Percentiles rank a stretch among this genome's conserved stretches.
Conservation (phyloP, 306 rosid species). For the Oemleria cerasiformis region DNA sequence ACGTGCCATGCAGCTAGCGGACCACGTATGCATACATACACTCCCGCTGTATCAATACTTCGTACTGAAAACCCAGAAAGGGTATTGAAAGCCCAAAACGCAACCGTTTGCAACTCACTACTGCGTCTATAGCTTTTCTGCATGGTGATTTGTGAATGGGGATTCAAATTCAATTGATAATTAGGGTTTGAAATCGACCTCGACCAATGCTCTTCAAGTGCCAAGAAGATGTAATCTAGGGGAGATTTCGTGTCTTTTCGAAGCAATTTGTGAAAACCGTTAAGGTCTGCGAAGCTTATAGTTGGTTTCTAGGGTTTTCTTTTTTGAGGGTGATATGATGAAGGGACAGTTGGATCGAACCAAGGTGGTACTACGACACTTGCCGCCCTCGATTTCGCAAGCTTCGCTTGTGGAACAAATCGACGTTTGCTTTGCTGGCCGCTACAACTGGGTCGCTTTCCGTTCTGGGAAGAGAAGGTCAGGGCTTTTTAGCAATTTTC, state of each 20-base stretch:
- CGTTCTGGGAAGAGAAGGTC: conserved; percentile 55
- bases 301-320: conserved; percentile 32
- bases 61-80: not conserved
- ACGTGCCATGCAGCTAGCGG: not conserved
- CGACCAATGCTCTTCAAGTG: not conserved
- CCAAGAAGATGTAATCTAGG: conserved; percentile 46
- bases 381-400: conserved; percentile 61
- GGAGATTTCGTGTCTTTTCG: conserved; percentile 2
- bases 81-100: not conserved
- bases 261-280: conserved; percentile 4
- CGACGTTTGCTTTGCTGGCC: conserved; percentile 48
- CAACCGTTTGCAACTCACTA: not conserved
- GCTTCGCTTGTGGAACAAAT: conserved; percentile 44
- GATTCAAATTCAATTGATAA: conserved; percentile 34
- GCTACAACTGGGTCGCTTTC: conserved; percentile 64
- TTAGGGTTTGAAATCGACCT: conserved; percentile 38
- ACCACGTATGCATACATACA: not conserved
- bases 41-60: not conserved
- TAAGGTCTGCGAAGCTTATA: not conserved
- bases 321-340: conserved; percentile 23
- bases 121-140: not conserved
- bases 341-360: conserved; percentile 62
- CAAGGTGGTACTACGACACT: conserved; percentile 75
- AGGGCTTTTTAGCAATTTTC: not conserved
- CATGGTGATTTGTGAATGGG: conserved; percentile 30